These are phyloP conservation scores for Lentinus tigrinus DNA, from an alignment of 768 basidiomycete genomes.

Conservation along the genomic window DNA sequence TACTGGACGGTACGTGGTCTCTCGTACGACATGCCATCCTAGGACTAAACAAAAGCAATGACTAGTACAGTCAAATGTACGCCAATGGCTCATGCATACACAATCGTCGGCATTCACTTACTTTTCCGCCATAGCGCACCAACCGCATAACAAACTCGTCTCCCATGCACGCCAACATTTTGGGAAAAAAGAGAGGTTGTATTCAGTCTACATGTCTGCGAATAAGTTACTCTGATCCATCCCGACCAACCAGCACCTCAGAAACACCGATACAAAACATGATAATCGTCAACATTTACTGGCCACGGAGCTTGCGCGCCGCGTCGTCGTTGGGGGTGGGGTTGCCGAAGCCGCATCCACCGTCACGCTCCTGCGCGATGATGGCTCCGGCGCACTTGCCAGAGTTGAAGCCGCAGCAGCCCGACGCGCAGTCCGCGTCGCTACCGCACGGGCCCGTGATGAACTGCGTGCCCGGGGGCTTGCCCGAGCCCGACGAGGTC, in stretches of 20 bases:
- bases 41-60: too few species aligned
- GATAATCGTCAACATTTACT: neutral
- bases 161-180: neutral
- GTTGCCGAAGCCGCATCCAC: conserved; percentile 26
- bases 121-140: too few species aligned
- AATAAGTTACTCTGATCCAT: conserved; percentile 4
- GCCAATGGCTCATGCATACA: too few species aligned
- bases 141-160: too few species aligned
- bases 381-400: conserved; percentile 28
- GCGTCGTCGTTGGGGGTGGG: conserved; percentile 24
- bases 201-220: conserved; percentile 3
- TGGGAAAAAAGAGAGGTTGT: neutral
- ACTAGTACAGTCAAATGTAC: too few species aligned
- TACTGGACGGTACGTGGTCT: too few species aligned
- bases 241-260: neutral
- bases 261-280: neutral
- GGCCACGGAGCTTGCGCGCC: conserved; percentile 13
- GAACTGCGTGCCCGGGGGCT: conserved; percentile 15
- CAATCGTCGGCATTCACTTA: too few species aligned
- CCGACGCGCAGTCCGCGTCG: conserved; percentile 26
- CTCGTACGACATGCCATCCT: too few species aligned
- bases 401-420: conserved; percentile 26
- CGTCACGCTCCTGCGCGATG: conserved; percentile 27
- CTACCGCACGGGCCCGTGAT: conserved; percentile 19
- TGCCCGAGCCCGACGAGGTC: neutral